phyloP scores from a whole-genome alignment of 176 grass and related monocot genomes.

The Ensete glaucum region DNA sequence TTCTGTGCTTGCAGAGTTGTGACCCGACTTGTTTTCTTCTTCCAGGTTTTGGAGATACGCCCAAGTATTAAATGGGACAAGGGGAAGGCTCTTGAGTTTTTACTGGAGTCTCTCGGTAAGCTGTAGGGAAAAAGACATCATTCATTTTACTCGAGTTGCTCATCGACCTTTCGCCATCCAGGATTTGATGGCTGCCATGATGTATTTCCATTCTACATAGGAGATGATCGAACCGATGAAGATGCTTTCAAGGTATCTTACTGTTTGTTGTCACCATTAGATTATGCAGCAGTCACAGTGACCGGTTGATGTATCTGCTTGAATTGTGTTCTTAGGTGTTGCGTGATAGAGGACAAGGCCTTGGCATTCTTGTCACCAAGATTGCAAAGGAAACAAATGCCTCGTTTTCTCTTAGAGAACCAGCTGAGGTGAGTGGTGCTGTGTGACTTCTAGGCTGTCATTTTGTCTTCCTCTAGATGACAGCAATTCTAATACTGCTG shows the following conservation, averaged over 20 bases:
- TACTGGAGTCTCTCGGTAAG: conserved; percentile 12
- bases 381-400: conserved; percentile 1
- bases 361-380: conserved; percentile 4
- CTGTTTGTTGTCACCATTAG: neutral
- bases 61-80: conserved; percentile 20
- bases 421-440: neutral
- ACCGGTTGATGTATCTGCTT: neutral
- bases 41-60: conserved; percentile 18
- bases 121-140: no score
- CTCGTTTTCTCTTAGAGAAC: neutral
- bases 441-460: no score
- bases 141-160: no score
- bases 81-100: conserved; percentile 16
- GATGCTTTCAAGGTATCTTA: conserved; percentile 8
- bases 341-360: conserved; percentile 2
- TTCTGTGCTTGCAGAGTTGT: no score
- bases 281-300: no score
- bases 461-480: no score
- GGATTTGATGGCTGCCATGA: conserved; percentile 7
- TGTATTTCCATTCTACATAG: conserved; percentile 5
- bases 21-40: neutral
- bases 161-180: neutral
- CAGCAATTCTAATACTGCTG: no score
- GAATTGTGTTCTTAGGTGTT: neutral
- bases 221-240: conserved; percentile 15